These are phyloP conservation scores for Lasiosphaeris hirsuta DNA, from an alignment of 495 filamentous ascomycete species.

Conservation along the genomic window DNA sequence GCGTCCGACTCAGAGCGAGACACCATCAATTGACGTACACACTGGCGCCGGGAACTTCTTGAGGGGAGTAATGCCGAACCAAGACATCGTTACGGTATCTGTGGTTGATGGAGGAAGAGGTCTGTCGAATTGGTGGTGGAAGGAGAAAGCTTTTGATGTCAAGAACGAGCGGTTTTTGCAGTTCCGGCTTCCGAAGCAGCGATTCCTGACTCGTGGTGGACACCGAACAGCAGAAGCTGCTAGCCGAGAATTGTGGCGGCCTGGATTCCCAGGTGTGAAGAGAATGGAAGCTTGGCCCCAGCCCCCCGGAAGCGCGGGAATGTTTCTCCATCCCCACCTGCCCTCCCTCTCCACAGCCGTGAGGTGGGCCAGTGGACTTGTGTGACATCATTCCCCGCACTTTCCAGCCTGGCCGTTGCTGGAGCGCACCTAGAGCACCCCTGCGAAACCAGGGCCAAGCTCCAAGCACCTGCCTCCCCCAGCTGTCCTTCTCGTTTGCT, in stretches of 20 bases:
- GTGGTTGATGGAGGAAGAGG: constrained; percentile 23
- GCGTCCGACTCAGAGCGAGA: neutral
- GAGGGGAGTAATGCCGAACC: constrained; percentile 59
- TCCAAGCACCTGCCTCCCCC: constrained; percentile 1
- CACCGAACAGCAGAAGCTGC: neutral
- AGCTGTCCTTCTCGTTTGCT: neutral
- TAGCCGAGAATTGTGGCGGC: neutral
- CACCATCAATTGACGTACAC: constrained; percentile 58
- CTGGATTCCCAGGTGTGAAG: neutral
- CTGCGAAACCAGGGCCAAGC: constrained; percentile 6
- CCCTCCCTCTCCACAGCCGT: neutral
- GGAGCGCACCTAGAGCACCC: neutral
- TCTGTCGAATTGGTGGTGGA: constrained; percentile 24
- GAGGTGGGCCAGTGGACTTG: neutral
- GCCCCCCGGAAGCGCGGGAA: constrained; percentile 13
- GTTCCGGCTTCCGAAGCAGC: constrained; percentile 8
- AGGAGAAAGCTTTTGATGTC: constrained; percentile 18
- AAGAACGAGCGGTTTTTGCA: constrained; percentile 45
- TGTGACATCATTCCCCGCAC: constrained; percentile 36
- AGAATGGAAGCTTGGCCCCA: neutral
- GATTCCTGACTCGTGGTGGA: neutral
- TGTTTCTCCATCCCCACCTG: constrained; percentile 3
- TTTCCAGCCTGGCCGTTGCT: neutral
- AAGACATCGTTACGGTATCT: constrained; percentile 61
- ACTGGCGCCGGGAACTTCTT: constrained; percentile 91